Evolutionary conservation across 306 rosid genomes (phyloP).

Genomic region (Casuarina cunninghamiana): DNA sequence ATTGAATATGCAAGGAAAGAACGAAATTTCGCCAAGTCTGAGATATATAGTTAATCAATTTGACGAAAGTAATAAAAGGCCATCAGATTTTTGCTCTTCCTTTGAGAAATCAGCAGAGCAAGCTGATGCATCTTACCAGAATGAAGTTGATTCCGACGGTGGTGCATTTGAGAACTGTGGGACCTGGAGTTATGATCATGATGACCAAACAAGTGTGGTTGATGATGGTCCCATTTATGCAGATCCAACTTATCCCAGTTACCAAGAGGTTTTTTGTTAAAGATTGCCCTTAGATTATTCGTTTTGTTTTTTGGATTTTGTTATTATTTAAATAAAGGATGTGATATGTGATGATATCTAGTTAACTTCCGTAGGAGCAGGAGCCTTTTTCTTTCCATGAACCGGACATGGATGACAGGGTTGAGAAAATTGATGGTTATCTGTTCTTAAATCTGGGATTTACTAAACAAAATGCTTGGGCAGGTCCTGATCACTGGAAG

Average conservation of each 20-base stretch:
- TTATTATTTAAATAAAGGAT: conserved; percentile 20
- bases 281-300: not conserved
- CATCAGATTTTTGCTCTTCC: conserved; percentile 44
- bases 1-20: conserved; percentile 55
- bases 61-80: conserved; percentile 82
- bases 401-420: conserved; percentile 51
- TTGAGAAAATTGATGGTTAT: conserved; percentile 66
- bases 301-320: conserved; percentile 3
- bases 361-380: conserved; percentile 53
- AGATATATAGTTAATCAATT: conserved; percentile 66
- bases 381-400: conserved; percentile 51
- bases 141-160: conserved; percentile 50
- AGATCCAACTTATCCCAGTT: conserved; percentile 59
- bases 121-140: conserved; percentile 34
- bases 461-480: conserved; percentile 86
- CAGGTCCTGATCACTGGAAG: conserved; percentile 99
- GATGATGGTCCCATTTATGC: conserved; percentile 54
- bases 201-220: conserved; percentile 47
- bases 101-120: conserved; percentile 43
- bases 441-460: conserved; percentile 77
- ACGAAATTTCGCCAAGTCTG: conserved; percentile 90
- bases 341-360: conserved; percentile 24
- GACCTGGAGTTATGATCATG: conserved; percentile 63
- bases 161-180: conserved; percentile 48
- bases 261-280: conserved; percentile 57